phyloP scores from a whole-genome alignment of 805 yeast genomes.

The Kuraishia floccosa region DNA sequence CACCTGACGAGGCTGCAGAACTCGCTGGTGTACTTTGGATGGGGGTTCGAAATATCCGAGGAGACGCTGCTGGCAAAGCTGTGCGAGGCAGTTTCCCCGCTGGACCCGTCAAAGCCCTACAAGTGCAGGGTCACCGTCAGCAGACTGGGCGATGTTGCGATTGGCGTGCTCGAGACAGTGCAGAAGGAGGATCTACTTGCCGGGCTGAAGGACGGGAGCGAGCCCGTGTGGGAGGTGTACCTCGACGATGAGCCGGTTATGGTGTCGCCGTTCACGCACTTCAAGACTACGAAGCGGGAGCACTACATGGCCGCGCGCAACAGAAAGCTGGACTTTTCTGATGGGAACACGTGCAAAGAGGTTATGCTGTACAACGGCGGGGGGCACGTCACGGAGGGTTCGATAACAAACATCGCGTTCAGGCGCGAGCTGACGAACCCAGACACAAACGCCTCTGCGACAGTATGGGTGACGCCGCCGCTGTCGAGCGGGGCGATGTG shows the following conservation, averaged over 20 bases:
- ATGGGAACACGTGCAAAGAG: slow-evolving; percentile 30
- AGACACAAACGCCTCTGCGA: slow-evolving; percentile 16
- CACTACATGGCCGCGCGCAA: slow-evolving; percentile 54
- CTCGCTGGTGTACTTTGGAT: slow-evolving; percentile 42
- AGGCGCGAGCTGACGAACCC: slow-evolving; percentile 17
- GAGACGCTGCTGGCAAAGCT: slow-evolving; percentile 29
- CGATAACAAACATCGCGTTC: slow-evolving; percentile 73
- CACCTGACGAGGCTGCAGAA: slow-evolving; percentile 52
- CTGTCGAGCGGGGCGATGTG: slow-evolving; percentile 71
- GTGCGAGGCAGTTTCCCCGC: slow-evolving; percentile 19
- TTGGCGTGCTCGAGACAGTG: slow-evolving; percentile 22
- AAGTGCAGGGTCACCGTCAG: slow-evolving; percentile 36
- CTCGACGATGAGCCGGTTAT: slow-evolving; percentile 40
- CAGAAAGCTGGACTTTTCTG: slow-evolving; percentile 25
- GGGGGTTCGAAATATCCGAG: slow-evolving; percentile 30
- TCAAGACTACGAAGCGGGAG: slow-evolving; percentile 71
- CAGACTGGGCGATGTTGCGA: slow-evolving; percentile 20
- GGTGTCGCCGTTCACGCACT: slow-evolving; percentile 70
- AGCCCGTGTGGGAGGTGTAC: slow-evolving; percentile 43
- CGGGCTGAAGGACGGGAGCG: slow-evolving; percentile 1
- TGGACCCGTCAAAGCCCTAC: slow-evolving; percentile 22
- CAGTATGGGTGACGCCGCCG: slow-evolving; percentile 74
- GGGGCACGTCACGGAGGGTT: slow-evolving; percentile 64
- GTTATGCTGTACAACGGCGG: slow-evolving; percentile 59
- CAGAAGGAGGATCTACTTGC: slow-evolving; percentile 5